Base-by-base conservation (phyloP, 768 basidiomycete species). In the Mycena pura region DNA sequence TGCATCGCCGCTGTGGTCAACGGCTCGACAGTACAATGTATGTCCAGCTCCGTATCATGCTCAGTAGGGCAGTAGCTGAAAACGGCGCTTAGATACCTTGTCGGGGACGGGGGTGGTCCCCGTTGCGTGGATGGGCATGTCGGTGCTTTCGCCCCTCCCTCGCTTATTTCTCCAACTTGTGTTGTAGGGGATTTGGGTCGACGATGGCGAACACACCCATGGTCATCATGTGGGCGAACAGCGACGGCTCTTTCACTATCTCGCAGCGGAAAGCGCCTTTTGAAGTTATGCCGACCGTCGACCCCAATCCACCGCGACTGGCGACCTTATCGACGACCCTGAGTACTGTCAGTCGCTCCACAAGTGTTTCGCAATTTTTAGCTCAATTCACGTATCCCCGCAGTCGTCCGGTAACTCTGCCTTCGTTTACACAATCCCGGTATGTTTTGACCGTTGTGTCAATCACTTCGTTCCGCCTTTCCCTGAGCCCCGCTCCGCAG, bases 151-250 rank as follows among this genome's bases (percentile, higher is more conserved):
- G 32, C 19, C 21, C 36, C 25, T 38, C 36, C 56, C 4, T 29
- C 17, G 43, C 27, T n/a, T 46, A 19, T 13, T 19, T 48, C 8
- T 11, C 53, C 53, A n/a, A 58, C 24, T 41, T 27, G n/a, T 47
- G 44, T 22, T 66, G 10, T 66, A 89, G 87, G 69, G 88, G 88
- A 5, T 89, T 86, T 66, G 88, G 88, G 22, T 63, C 59, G 9
- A 65, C 72, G 57, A 88, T 89, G 88, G 70, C 78, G 1, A 75
- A 80, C 64, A 76, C 81, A 6, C 82, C 85, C 0, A 90, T 92
- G 88, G 86, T 92, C 59, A 86, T 91, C 28, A 83, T 86, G 79
- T 92, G 90, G 90, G 75, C 82, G 7, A 88, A 90, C 68, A 71
- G 74, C 14, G 85, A 89, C 64, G 86, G 86, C 10, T 71, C 78